Conservation (phyloP, 352 stramenopile genomes). For the Blastocystis sp. region DNA sequence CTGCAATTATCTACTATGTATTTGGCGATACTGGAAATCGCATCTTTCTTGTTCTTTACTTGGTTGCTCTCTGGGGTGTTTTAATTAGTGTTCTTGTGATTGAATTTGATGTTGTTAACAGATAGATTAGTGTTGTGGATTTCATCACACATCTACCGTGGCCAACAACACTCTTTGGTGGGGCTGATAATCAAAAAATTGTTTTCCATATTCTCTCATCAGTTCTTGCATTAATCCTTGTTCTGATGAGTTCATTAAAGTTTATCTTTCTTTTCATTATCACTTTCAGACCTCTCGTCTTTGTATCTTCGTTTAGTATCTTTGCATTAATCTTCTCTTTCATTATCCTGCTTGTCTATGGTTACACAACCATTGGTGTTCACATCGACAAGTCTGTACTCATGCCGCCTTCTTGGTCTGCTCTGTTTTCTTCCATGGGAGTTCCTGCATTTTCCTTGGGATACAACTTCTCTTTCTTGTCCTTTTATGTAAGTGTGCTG, state of each 20-base stretch:
- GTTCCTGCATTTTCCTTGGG: slow-evolving; percentile 47
- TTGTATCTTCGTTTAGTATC: slow-evolving; percentile 49
- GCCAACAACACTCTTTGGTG: neutral
- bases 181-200: neutral
- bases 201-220: slow-evolving; percentile 53
- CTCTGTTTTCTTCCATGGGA: slow-evolving; percentile 38
- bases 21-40: neutral
- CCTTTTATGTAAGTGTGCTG: neutral
- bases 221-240: neutral
- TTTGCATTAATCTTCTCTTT: slow-evolving; percentile 57
- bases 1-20: slow-evolving; percentile 44
- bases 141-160: slow-evolving; percentile 35
- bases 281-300: slow-evolving; percentile 6
- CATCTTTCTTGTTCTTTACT: slow-evolving; percentile 33
- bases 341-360: slow-evolving; percentile 41
- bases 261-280: neutral
- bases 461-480: slow-evolving; percentile 61
- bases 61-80: slow-evolving; percentile 55
- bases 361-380: slow-evolving; percentile 1
- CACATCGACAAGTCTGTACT: slow-evolving; percentile 19
- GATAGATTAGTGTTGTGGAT: slow-evolving; percentile 54
- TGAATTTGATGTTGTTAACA: neutral
- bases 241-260: slow-evolving; percentile 32
- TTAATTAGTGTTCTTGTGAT: slow-evolving; percentile 1
- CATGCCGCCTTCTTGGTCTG: neutral